Conservation (phyloP, 257 asterid genomes). For the Asclepias syriaca region DNA sequence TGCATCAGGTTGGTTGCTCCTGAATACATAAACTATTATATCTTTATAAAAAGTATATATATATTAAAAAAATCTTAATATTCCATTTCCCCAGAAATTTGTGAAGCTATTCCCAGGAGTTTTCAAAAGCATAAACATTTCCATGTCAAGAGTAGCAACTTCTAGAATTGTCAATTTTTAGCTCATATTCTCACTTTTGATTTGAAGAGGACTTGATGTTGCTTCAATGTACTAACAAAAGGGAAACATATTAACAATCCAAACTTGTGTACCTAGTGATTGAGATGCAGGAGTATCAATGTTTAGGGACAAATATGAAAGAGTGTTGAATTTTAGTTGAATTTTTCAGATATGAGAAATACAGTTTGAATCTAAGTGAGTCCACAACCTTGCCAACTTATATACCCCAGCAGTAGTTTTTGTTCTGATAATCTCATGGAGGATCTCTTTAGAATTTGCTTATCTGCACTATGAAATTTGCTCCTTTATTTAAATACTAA, state of each 20-base stretch:
- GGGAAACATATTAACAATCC: neutral
- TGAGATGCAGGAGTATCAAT: neutral
- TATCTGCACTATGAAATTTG: neutral
- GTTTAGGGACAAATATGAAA: neutral
- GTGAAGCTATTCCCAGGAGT: neutral
- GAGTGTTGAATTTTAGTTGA: neutral
- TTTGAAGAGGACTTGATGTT: neutral
- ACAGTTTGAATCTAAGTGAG: neutral
- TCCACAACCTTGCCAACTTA: neutral
- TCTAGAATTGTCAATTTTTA: neutral
- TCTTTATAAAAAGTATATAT: neutral
- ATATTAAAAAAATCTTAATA: neutral
- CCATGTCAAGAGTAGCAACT: neutral
- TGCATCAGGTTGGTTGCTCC: constrained; percentile 54
- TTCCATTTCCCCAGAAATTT: neutral
- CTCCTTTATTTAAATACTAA: constrained; percentile 13
- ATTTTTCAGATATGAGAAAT: neutral
- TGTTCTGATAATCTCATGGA: neutral
- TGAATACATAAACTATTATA: neutral
- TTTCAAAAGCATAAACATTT: neutral
- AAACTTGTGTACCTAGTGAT: neutral
- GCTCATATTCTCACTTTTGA: neutral
- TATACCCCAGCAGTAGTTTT: neutral
- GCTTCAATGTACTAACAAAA: neutral
- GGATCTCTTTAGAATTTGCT: neutral